Conservation (phyloP, 2,329 filamentous ascomycete species). For the Trichophyton mentagrophytes region DNA sequence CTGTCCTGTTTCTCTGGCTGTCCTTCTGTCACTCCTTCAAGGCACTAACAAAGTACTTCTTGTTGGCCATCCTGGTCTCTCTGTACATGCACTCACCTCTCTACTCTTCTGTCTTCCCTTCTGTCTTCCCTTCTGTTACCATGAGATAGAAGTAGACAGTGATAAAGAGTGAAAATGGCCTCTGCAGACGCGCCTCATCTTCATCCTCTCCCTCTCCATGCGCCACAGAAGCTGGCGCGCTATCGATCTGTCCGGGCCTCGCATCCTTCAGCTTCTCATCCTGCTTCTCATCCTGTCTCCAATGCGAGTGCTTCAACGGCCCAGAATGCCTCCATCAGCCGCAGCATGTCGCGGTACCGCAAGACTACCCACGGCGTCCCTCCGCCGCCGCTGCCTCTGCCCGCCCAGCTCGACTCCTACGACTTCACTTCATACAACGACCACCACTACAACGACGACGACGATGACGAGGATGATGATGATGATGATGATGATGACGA, state of each 20-base stretch:
- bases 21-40: not conserved
- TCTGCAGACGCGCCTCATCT: not conserved
- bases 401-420: not conserved
- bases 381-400: constrained; percentile 4
- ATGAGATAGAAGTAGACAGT: not conserved
- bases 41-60: too few relatives aligned
- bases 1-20: not conserved
- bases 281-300: not conserved
- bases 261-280: constrained; percentile 1
- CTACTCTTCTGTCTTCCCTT: too few relatives aligned
- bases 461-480: not conserved
- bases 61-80: not conserved
- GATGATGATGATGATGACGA: too few relatives aligned
- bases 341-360: constrained; percentile 30
- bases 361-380: constrained; percentile 13
- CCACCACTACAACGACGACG: not conserved
- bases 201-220: constrained; percentile 4
- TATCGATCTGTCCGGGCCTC: constrained; percentile 41
- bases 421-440: not conserved
- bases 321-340: constrained; percentile 18
- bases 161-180: not conserved
- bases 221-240: constrained; percentile 40
- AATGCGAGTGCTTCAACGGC: not conserved
- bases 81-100: not conserved
- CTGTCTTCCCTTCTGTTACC: too few relatives aligned